Evolutionary conservation across 306 rosid genomes (phyloP).

Genomic region (Vachellia collinsii): DNA sequence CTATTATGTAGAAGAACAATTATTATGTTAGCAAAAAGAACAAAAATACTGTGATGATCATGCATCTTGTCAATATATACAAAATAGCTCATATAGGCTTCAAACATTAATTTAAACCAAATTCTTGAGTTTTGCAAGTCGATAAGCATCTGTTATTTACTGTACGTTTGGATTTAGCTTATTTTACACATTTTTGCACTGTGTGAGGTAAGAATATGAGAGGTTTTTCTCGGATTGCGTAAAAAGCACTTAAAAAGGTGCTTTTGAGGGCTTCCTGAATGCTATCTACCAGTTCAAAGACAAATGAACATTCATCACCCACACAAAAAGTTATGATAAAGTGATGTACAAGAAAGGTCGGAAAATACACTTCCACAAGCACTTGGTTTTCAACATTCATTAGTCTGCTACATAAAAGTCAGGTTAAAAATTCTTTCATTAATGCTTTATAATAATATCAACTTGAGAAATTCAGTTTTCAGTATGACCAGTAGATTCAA

Average conservation of each 20-base stretch:
- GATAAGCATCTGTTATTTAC: neutral
- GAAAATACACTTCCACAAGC: neutral
- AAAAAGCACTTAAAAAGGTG: too few species aligned
- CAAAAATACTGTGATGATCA: neutral
- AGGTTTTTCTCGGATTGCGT: too few species aligned
- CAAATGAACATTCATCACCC: slow-evolving; percentile 2
- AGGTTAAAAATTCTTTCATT: neutral
- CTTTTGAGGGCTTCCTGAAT: neutral
- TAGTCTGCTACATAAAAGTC: neutral
- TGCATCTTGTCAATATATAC: neutral
- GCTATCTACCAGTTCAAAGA: neutral
- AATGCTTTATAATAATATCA: neutral
- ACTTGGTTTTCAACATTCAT: neutral
- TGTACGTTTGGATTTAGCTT: too few species aligned
- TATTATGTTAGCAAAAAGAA: neutral
- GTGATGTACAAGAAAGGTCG: neutral
- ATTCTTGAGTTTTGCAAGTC: neutral
- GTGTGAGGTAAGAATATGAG: too few species aligned
- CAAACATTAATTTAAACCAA: neutral
- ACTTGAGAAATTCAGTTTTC: neutral
- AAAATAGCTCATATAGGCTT: neutral
- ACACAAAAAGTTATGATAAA: neutral
- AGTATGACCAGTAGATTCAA: neutral
- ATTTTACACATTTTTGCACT: too few species aligned
- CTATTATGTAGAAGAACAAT: slow-evolving; percentile 43